These are phyloP conservation scores for Solanum hybrid DNA, from an alignment of 305 asterid genomes.

Conservation along the genomic window DNA sequence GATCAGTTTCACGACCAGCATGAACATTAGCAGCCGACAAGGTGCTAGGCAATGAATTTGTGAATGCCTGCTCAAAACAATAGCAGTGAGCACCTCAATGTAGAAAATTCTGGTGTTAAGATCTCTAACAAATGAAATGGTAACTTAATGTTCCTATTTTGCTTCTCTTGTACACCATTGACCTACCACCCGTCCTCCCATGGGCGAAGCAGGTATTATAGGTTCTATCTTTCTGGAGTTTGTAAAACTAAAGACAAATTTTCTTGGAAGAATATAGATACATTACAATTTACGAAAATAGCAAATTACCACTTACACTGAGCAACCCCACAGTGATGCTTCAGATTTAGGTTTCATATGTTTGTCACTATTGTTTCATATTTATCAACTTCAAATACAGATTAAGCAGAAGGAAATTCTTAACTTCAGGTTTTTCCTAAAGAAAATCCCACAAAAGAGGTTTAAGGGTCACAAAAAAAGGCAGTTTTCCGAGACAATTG, in stretches of 20 bases:
- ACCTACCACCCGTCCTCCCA: neutral
- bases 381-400: neutral
- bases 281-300: neutral
- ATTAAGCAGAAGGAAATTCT: neutral
- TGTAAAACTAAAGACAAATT: neutral
- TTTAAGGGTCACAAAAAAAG: neutral
- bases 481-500: neutral
- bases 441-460: neutral
- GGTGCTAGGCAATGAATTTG: constrained; percentile 55
- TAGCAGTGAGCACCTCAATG: constrained; percentile 11
- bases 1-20: constrained; percentile 67
- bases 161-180: neutral
- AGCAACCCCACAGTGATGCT: neutral
- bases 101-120: constrained; percentile 4
- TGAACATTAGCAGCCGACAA: constrained; percentile 51
- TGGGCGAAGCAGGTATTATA: neutral
- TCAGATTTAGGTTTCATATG: neutral
- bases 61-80: constrained; percentile 41
- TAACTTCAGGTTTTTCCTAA: neutral
- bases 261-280: neutral
- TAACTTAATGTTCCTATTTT: neutral
- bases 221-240: neutral
- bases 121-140: neutral
- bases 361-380: neutral
- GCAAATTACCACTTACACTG: neutral